These are phyloP conservation scores for Claviceps arundinis DNA, from an alignment of 2,329 filamentous ascomycete species.

Conservation along the genomic window DNA sequence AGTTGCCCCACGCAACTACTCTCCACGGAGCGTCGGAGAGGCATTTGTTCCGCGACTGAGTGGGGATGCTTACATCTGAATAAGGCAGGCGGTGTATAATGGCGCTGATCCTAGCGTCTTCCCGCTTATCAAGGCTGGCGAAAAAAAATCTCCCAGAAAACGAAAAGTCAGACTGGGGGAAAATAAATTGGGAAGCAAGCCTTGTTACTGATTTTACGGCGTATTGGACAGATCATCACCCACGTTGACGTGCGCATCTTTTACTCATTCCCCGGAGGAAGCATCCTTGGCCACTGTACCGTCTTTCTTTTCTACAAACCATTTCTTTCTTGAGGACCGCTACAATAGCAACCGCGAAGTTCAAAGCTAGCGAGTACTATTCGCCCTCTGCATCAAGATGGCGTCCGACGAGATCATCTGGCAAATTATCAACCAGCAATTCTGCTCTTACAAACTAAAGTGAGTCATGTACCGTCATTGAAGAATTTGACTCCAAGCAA, in stretches of 20 bases:
- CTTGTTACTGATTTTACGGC: not conserved
- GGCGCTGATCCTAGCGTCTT: not conserved
- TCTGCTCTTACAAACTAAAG: constrained; percentile 92
- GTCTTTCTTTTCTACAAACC: too few species aligned
- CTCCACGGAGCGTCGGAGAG: not conserved
- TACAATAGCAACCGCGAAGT: not conserved
- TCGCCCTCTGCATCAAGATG: constrained; percentile 35
- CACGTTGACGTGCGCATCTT: not conserved
- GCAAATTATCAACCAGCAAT: constrained; percentile 92
- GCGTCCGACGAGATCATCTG: constrained; percentile 94
- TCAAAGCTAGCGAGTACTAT: not conserved
- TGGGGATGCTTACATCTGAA: not conserved
- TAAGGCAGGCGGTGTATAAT: constrained; percentile 12
- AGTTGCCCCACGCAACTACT: not conserved
- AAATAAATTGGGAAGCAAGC: constrained; percentile 10
- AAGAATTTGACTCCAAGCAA: too few species aligned
- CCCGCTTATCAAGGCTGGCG: constrained; percentile 8
- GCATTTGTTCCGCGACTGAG: constrained; percentile 9
- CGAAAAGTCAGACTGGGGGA: constrained; percentile 7
- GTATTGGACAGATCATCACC: constrained; percentile 7
- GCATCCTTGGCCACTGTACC: too few species aligned
- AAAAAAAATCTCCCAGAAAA: constrained; percentile 10
- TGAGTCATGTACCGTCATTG: constrained; percentile 24
- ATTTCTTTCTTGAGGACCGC: too few species aligned
- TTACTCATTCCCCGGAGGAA: too few species aligned